These are phyloP conservation scores for Myochromella boudieri DNA, from an alignment of 768 basidiomycete species.

Conservation along the genomic window DNA sequence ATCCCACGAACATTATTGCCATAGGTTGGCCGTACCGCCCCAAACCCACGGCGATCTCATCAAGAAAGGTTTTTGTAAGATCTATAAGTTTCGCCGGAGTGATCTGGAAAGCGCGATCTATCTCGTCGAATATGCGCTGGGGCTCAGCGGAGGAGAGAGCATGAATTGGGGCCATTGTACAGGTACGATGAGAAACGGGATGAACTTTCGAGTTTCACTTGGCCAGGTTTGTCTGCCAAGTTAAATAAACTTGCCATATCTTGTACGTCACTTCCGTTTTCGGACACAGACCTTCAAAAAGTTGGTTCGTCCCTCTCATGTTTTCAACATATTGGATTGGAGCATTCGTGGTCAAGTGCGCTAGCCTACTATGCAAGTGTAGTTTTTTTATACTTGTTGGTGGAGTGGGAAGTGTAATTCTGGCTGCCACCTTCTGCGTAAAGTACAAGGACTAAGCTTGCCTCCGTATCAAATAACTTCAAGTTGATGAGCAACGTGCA, in stretches of 20 bases:
- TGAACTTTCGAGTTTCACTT: slow-evolving; percentile 4
- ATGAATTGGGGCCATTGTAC: slow-evolving; percentile 42
- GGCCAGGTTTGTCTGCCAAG: slow-evolving; percentile 5
- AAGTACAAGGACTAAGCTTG: too few relatives aligned
- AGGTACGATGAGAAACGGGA: slow-evolving; percentile 18
- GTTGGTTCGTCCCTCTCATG: too few relatives aligned
- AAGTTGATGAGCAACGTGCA: too few relatives aligned
- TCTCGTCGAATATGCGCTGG: slow-evolving; percentile 55
- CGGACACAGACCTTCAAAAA: too few relatives aligned
- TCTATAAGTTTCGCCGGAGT: slow-evolving; percentile 56
- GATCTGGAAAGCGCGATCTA: slow-evolving; percentile 75
- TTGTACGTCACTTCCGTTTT: slow-evolving; percentile 37
- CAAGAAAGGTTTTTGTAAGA: slow-evolving; percentile 78
- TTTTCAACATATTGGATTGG: too few relatives aligned
- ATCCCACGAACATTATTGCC: slow-evolving; percentile 88
- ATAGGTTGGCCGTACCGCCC: slow-evolving; percentile 72
- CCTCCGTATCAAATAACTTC: too few relatives aligned
- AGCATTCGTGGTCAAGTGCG: too few relatives aligned
- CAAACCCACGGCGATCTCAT: slow-evolving; percentile 78
- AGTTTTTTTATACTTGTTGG: too few relatives aligned
- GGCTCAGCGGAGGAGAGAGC: slow-evolving; percentile 40
- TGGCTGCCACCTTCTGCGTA: too few relatives aligned
- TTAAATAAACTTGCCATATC: slow-evolving; percentile 20
- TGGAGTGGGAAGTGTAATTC: too few relatives aligned
- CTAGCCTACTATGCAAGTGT: background rate